Evolutionary conservation across 1,139 yeast genomes (phyloP), one percentile per base, ranked within the genome.

Genomic region (Yamadazyma friedrichii): DNA sequence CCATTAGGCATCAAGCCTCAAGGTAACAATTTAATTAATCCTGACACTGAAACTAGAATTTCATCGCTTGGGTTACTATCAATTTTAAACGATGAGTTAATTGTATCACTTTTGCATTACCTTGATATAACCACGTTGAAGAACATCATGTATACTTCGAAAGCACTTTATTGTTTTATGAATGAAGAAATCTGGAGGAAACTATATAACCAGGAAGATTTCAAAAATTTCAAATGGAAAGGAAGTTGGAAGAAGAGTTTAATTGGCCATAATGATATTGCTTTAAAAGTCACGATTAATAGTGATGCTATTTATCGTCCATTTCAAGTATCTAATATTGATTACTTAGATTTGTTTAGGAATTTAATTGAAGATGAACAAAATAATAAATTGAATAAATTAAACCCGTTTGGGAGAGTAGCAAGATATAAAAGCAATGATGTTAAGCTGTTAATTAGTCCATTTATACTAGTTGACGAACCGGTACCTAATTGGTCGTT

Each of bases 131-230:
- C 50, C 0, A 76, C 79, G 26, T 62, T 88, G 42, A 58, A 70
- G 40, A 66, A 62, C 31, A 53, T 86, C 22, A 73, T 84, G 27
- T 79, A 74, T 43, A 64, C 80, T 2, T 86, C 93, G 6, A 72
- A 84, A 46, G 70, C 80, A n/a, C 61, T 84, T 55, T 88, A 83
- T 61, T 94, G 89, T 1, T 84, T 76, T 54, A 54, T 79, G 12
- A 81, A 78, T 58, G 95, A 88, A 51, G 95, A 88, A 44, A 51
- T 84, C 16, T 88, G 96, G 96, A 83, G 84, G 54, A 74, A 68
- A 44, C 8, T 20, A 20, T 45, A 82, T 38, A 80, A 76, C 51
- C 62, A 78, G 36, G 62, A 59, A 31, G 58, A 45, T 49, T 53
- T 43, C 30, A 39, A 43, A 15, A 39, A 41, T 36, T 33, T 49